A percentile compares a stretch with the other conserved stretches of the same genome.
These are phyloP conservation scores for Peziza echinospora DNA, from an alignment of 495 filamentous ascomycete species.

Conservation along the genomic window DNA sequence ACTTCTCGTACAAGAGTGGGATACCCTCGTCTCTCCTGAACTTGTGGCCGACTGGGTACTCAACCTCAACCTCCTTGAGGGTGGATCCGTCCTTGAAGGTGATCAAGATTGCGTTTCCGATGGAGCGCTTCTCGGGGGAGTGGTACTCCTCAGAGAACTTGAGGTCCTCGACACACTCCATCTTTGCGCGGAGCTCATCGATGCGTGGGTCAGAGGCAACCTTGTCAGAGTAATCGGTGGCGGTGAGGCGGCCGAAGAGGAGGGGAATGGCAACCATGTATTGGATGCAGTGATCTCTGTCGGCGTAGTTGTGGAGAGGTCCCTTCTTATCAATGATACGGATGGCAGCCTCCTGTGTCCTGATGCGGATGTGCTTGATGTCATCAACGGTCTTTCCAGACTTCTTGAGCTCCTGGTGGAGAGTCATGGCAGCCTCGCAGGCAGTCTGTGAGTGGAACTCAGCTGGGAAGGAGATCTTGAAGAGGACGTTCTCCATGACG, in stretches of 20 bases:
- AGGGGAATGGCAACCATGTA: conserved; percentile 98
- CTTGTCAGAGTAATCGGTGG: conserved; percentile 79
- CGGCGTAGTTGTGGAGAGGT: conserved; percentile 97
- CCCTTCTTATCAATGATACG: conserved; percentile 99
- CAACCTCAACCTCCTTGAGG: conserved; percentile 74
- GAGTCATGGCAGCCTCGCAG: conserved; percentile 75
- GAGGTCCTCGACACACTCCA: conserved; percentile 86
- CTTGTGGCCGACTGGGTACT: conserved; percentile 85
- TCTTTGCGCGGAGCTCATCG: conserved; percentile 73
- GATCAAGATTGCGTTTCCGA: conserved; percentile 86
- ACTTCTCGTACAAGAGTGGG: conserved; percentile 85
- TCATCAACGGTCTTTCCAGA: conserved; percentile 83
- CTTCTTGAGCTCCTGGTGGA: conserved; percentile 58
- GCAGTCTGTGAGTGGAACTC: conserved; percentile 99
- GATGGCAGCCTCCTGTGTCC: conserved; percentile 93
- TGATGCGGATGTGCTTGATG: conserved; percentile 79
- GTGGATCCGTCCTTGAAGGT: conserved; percentile 88
- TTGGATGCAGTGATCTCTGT: conserved; percentile 97
- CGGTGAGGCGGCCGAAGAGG: conserved; percentile 74
- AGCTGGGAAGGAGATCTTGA: conserved; percentile 78
- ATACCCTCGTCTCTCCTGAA: conserved; percentile 89
- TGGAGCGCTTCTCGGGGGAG: conserved; percentile 73
- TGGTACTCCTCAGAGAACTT: conserved; percentile 92
- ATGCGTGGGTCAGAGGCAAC: conserved; percentile 77
- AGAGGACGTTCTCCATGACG: conserved; percentile 99